Percentiles rank a stretch among this genome's conserved stretches.
Evolutionary conservation across 208 protist species (phyloP).

Genomic region (Leishmania arabica): DNA sequence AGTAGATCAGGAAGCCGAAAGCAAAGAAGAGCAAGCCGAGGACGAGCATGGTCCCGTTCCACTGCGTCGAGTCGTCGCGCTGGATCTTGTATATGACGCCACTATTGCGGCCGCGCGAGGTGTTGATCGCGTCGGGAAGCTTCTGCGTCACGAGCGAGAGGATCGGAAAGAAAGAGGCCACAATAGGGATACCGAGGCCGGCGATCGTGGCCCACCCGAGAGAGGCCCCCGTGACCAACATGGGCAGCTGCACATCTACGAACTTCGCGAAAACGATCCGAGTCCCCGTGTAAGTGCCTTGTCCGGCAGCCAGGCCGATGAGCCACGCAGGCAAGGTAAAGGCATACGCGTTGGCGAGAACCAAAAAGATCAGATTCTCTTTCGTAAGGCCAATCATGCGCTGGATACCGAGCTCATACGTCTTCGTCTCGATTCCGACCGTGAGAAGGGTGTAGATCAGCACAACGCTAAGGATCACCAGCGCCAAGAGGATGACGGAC

Average conservation of each 20-base stretch:
- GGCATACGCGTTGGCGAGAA: slow-evolving; percentile 63
- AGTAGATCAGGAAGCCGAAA: slow-evolving; percentile 93
- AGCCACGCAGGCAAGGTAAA: slow-evolving; percentile 87
- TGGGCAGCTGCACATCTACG: slow-evolving; percentile 45
- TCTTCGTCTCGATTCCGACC: slow-evolving; percentile 91
- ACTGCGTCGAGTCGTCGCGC: slow-evolving; percentile 24
- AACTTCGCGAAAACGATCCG: slow-evolving; percentile 42
- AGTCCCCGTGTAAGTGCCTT: slow-evolving; percentile 48
- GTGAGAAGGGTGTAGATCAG: slow-evolving; percentile 96
- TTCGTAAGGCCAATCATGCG: slow-evolving; percentile 91
- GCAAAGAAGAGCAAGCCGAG: slow-evolving; percentile 61
- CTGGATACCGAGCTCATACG: slow-evolving; percentile 95
- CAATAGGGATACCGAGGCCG: slow-evolving; percentile 86
- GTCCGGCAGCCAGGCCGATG: slow-evolving; percentile 68
- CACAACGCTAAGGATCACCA: slow-evolving; percentile 86
- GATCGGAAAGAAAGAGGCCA: slow-evolving; percentile 92
- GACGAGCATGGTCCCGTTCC: slow-evolving; percentile 45
- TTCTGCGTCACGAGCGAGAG: slow-evolving; percentile 65
- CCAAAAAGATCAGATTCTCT: slow-evolving; percentile 47
- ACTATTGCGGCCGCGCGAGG: slow-evolving; percentile 49
- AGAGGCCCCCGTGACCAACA: slow-evolving; percentile 34
- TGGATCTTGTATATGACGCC: slow-evolving; percentile 79
- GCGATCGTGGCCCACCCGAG: slow-evolving; percentile 75
- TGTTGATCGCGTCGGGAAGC: slow-evolving; percentile 90
- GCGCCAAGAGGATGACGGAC: slow-evolving; percentile 88